Evolutionary conservation across 75 land plant species (phyloP).

Genomic region (Pinus albicaulis): DNA sequence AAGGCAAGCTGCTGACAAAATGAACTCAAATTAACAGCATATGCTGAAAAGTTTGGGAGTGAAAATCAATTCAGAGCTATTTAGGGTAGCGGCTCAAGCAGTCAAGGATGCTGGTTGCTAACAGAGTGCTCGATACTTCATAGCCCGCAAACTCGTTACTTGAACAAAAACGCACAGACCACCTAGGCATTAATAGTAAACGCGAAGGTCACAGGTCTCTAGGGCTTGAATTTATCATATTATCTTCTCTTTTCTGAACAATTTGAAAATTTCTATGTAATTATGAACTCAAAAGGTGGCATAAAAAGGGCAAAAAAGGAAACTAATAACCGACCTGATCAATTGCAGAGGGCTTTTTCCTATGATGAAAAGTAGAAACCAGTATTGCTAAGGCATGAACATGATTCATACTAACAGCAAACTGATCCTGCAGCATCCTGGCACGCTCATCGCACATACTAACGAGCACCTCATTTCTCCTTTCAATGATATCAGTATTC

Average conservation of each 20-base stretch:
- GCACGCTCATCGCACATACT: slow-evolving; percentile 95
- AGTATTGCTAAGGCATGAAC: slow-evolving; percentile 89
- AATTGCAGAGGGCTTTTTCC: slow-evolving; percentile 70
- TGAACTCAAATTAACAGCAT: no score
- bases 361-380: slow-evolving; percentile 80
- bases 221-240: background rate
- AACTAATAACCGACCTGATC: slow-evolving; percentile 57
- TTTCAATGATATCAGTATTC: slow-evolving; percentile 14
- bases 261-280: background rate
- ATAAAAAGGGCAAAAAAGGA: no score
- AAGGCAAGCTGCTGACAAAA: no score
- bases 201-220: background rate
- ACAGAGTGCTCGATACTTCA: background rate
- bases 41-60: no score
- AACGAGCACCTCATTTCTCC: slow-evolving; percentile 53
- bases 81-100: no score
- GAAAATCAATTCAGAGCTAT: no score
- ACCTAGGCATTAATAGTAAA: background rate
- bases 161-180: background rate
- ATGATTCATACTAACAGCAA: slow-evolving; percentile 89
- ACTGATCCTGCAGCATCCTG: slow-evolving; percentile 93
- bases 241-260: background rate
- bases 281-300: background rate
- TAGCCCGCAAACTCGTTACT: background rate
- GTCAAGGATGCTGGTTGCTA: no score